Base-by-base conservation (phyloP, 1,139 yeast species). In the Lodderomyces metapsilosis region DNA sequence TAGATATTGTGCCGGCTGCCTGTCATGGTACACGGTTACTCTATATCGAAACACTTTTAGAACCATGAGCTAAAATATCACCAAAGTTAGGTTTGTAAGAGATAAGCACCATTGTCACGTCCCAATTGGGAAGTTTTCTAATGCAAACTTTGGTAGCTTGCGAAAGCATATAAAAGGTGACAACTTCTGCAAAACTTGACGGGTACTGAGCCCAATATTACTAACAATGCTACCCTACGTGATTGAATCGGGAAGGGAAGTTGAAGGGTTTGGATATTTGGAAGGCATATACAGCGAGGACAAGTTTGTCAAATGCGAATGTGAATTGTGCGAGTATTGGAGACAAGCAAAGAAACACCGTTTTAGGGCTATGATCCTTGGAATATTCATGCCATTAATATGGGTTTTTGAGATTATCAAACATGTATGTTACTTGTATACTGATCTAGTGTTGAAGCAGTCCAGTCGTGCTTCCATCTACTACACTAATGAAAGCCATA, bases 311-410 rank as follows among this genome's bases (percentile, higher is more conserved):
- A n/a, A 12, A 27, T 33, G 36, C 12, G 18, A 13, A 18, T 33
- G 36, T 16, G 18, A 33, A 10, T 20, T 12, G 15, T 36, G 63
- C 41, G 40, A 37, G 33, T 27, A 33, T n/a, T 48, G 38, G 27
- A 35, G 25, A 10, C 27, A 32, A 3, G 35, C 36, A 17, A 17
- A 20, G 6, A 36, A 7, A 15, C 31, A 16, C n/a, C 44, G 41
- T 34, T 18, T 25, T 3, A 30, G 28, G 2, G 41, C 45, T 3
- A 37, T 60, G 13, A 34, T 50, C 27, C 43, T 48, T 41, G 67
- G 67, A 0, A 11, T 54, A 0, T 3, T 56, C 2, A 43, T 55
- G 20, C 69, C 70, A 3, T 34, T 51, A 0, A 10, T 56, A 2
- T 63, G 68, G 68, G 2, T 56, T 9, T 16, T 20, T 11, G 10